Percentiles rank a stretch among this genome's conserved stretches.
phyloP scores from a whole-genome alignment of 2,329 filamentous ascomycete species.

The Aspergillus sp. region DNA sequence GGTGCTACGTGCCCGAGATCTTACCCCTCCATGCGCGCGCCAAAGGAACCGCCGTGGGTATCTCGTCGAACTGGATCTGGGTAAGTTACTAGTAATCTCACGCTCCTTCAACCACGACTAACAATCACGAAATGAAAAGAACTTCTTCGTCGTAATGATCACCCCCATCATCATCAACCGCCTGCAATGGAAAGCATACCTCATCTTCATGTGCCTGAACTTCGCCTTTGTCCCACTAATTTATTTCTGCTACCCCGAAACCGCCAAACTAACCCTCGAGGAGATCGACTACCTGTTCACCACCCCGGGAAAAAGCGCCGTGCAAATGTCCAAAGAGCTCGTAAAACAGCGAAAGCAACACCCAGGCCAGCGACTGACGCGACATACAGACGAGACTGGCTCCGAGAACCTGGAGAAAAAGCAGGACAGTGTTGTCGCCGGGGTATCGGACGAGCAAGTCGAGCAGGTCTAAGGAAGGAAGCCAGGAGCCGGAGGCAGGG shows the following conservation, averaged over 20 bases:
- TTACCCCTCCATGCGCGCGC: slow-evolving; percentile 53
- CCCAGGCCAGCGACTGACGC: slow-evolving; percentile 6
- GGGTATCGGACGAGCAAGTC: slow-evolving; percentile 18
- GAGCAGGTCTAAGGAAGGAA: slow-evolving; percentile 16
- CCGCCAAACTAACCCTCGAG: slow-evolving; percentile 44
- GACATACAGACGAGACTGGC: neutral
- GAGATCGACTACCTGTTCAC: slow-evolving; percentile 48
- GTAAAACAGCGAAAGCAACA: slow-evolving; percentile 20
- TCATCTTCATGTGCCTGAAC: slow-evolving; percentile 41
- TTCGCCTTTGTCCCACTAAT: slow-evolving; percentile 39
- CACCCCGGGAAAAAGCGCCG: slow-evolving; percentile 18
- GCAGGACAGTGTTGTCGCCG: neutral
- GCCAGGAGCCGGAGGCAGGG: neutral
- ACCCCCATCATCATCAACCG: slow-evolving; percentile 37
- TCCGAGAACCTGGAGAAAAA: slow-evolving; percentile 8
- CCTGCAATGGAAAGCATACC: slow-evolving; percentile 39
- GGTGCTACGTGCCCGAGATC: slow-evolving; percentile 55
- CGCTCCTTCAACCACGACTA: neutral
- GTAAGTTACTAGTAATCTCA: slow-evolving; percentile 11
- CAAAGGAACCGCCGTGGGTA: slow-evolving; percentile 48
- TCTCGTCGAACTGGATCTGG: slow-evolving; percentile 51
- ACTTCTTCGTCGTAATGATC: slow-evolving; percentile 49
- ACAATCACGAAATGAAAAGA: slow-evolving; percentile 21
- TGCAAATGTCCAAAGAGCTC: slow-evolving; percentile 22
- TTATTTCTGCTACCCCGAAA: slow-evolving; percentile 51